Evolutionary conservation across 805 yeast genomes (phyloP), one percentile per base, ranked within the genome.

Genomic region (Wickerhamia fluorescens): DNA sequence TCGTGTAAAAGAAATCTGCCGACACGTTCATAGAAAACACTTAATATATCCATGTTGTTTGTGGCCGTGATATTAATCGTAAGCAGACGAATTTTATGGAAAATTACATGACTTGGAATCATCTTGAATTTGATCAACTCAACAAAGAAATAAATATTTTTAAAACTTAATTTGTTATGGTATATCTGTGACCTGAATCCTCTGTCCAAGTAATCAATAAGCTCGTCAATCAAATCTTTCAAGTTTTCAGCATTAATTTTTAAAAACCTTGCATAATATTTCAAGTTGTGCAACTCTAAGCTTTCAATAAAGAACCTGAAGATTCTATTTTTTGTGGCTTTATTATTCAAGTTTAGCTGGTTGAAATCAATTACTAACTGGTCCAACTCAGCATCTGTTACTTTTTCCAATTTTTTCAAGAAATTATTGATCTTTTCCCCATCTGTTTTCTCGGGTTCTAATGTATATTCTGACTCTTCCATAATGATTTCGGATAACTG

Each of bases 101-200:
- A 80, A 8, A 78, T 61, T 34, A 78, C 65, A 50, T 75, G 78
- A n/a, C 66, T 58, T 0, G 94, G 89, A 10, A 86, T 62, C 36
- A 86, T 51, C 40, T 71, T 74, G 49, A 87, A 87, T 47, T 83
- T 85, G 18, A 80, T 72, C 56, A 87, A 59, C 45, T 88, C 96
- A 27, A 75, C 60, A 40, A 83, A 76, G 41, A 82, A 79, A 14
- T 68, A 62, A 20, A 83, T 68, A 39, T 68, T 73, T 39, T 64
- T 68, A 40, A 75, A 71, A 37, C 73, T 73, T 28, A 78, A 51
- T 30, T 59, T 66, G 19, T 73, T 68, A 35, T 68, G 70, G 32
- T 45, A 41, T 23, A 81, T 61, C 45, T 76, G 84, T 12, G 70
- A 66, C 39, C 83, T 64, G 38, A 82, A 70, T 1, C 77, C 74